phyloP scores from a whole-genome alignment of 768 basidiomycete genomes.

The Leccinum disarticulatum region DNA sequence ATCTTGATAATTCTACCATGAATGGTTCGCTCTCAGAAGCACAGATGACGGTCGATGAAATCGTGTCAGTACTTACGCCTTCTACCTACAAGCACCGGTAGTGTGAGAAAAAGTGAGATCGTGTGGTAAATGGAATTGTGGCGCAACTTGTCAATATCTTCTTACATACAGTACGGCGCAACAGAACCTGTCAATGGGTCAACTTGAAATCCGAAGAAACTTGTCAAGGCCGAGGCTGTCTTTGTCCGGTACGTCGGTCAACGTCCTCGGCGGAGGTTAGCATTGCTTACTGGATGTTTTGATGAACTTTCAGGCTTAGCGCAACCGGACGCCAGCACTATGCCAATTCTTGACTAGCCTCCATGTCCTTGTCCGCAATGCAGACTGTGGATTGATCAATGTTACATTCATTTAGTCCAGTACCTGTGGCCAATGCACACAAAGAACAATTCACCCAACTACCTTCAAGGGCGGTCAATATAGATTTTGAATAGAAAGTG shows the following conservation, averaged over 20 bases:
- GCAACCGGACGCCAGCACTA: neutral
- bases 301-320: neutral
- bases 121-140: neutral
- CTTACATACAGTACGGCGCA: neutral
- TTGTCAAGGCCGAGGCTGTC: neutral
- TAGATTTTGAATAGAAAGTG: too few species aligned
- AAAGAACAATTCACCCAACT: neutral
- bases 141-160: too few species aligned
- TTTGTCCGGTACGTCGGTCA: neutral
- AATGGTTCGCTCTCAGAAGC: neutral
- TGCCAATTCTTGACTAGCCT: too few species aligned
- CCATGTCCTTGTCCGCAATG: neutral
- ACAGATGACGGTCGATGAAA: neutral
- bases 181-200: neutral
- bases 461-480: neutral
- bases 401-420: neutral
- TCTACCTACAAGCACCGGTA: neutral
- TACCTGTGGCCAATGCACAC: neutral
- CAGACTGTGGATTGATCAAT: neutral
- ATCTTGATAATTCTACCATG: neutral
- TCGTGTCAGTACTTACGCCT: neutral
- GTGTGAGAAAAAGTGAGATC: neutral
- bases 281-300: neutral
- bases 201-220: neutral
- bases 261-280: neutral